These are phyloP conservation scores for Leccinum disarticulatum DNA, from an alignment of 768 basidiomycete species.

Conservation along the genomic window DNA sequence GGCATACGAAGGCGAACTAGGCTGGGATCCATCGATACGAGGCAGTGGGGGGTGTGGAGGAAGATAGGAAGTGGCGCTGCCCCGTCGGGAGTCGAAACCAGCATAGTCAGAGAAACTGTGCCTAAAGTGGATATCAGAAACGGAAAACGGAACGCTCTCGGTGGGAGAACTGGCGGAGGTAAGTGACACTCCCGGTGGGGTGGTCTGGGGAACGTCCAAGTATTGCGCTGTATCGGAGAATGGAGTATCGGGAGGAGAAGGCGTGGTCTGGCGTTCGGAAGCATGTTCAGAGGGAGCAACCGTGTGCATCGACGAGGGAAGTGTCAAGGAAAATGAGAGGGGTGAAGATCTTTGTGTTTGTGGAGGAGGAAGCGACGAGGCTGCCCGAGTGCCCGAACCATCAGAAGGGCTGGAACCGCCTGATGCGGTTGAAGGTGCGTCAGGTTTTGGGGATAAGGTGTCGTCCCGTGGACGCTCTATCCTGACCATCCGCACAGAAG, in stretches of 20 bases:
- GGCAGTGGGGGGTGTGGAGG: conserved; percentile 46
- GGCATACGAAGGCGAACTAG: conserved; percentile 10
- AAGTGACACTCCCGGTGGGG: conserved; percentile 28
- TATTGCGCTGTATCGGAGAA: conserved; percentile 18
- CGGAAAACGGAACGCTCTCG: conserved; percentile 55
- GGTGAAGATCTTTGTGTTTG: conserved; percentile 27
- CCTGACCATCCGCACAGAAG: conserved; percentile 18
- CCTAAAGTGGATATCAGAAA: conserved; percentile 54
- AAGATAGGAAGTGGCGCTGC: conserved; percentile 36
- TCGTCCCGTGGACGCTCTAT: conserved; percentile 21
- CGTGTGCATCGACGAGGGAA: conserved; percentile 43
- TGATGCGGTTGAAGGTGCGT: conserved; percentile 35
- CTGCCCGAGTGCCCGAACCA: conserved; percentile 17
- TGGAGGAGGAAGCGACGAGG: conserved; percentile 17
- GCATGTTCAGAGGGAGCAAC: conserved; percentile 16
- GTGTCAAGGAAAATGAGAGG: conserved; percentile 48
- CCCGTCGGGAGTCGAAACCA: conserved; percentile 33
- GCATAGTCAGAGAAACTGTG: conserved; percentile 37
- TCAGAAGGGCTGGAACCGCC: conserved; percentile 30
- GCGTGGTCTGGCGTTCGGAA: conserved; percentile 18
- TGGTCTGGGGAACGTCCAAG: conserved; percentile 25
- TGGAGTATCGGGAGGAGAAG: conserved; percentile 19
- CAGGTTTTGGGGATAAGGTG: conserved; percentile 22
- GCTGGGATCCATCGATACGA: conserved; percentile 21
- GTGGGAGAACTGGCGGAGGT: conserved; percentile 48